Evolutionary conservation across 208 protist species (phyloP), one percentile per base, ranked within the genome.

Genomic region (Trypanosomatidae sp.): DNA sequence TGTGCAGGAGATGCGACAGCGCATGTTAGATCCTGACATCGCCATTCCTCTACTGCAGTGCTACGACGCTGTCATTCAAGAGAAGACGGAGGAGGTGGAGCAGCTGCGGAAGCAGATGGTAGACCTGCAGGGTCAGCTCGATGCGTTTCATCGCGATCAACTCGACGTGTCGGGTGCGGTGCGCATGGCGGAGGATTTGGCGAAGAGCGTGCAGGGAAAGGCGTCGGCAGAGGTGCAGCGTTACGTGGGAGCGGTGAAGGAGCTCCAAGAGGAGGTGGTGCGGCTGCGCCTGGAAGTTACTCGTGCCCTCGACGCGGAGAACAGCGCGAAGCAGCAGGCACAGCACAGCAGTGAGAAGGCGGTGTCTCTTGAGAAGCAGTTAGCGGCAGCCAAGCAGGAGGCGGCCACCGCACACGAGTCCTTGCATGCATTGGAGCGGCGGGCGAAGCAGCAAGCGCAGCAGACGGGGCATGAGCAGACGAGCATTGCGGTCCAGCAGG

Each of bases 41-140:
- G 91, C 89, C 33, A 88, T 92, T 60, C 91, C 91, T 0, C 82
- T 95, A 6, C 76, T 95, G 41, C 91, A 93, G 81, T 95, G 89
- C 82, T 95, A 95, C 79, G 91, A 95, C 66, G 89, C 88, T 5
- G 80, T 90, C 17, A 89, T 95, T 50, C 52, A 76, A 9, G 91
- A 95, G 69, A 93, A 90, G 70, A 69, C 85, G 30, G 81, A 92
- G 65, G 76, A 86, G 69, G 75, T 85, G 25, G 83, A 84, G 17
- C 66, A 65, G n/a, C 79, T 91, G 41, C 56, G 71, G n/a, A 74
- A 59, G 25, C 83, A 91, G 25, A 69, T 52, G n/a, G 60, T 62
- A 28, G 67, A 72, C 46, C 30, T 84, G 64, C 83, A 76, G 30
- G 17, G 68, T 2, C 50, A 71, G 50, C 49, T 85, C 3, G 79